Conservation (phyloP, 371 early-diverging fungal species). For the Sporodiniella umbellata region DNA sequence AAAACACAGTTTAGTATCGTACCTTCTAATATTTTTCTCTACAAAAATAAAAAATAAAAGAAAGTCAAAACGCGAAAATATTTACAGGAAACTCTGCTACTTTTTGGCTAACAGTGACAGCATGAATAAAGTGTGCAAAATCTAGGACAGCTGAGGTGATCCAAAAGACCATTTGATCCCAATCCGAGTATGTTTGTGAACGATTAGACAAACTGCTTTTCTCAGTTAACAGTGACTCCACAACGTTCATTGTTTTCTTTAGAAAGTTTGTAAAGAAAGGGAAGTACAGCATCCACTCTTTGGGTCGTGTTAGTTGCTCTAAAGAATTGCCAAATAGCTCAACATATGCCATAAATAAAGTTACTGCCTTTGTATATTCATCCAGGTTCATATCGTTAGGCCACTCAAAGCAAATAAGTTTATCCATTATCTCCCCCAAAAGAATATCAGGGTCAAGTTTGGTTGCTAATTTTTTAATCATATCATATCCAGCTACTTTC, state of each 20-base stretch:
- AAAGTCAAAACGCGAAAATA: no score
- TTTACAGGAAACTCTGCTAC: slow-evolving; percentile 10
- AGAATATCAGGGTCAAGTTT: slow-evolving; percentile 12
- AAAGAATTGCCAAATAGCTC: slow-evolving; percentile 16
- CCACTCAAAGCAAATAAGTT: slow-evolving; percentile 10
- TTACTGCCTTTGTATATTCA: background rate
- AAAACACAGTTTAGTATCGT: background rate
- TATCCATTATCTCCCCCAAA: slow-evolving; percentile 9
- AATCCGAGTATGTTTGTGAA: background rate
- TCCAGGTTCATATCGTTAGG: background rate
- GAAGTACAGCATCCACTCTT: slow-evolving; percentile 22
- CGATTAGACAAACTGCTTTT: background rate
- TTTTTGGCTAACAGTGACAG: background rate
- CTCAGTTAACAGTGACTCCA: slow-evolving; percentile 2
- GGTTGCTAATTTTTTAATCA: background rate
- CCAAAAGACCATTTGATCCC: slow-evolving; percentile 5
- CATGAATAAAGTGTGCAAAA: slow-evolving; percentile 16
- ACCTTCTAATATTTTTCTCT: background rate
- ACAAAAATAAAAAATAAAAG: no score
- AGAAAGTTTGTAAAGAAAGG: slow-evolving; percentile 16
- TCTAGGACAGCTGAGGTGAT: slow-evolving; percentile 8
- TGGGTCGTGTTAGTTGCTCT: slow-evolving; percentile 9
- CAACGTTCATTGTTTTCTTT: background rate
- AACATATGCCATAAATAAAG: background rate
- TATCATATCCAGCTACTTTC: background rate